Evolutionary conservation across 306 rosid genomes (phyloP), one percentile per base, ranked within the genome.

Genomic region (Mucuna pruriens): DNA sequence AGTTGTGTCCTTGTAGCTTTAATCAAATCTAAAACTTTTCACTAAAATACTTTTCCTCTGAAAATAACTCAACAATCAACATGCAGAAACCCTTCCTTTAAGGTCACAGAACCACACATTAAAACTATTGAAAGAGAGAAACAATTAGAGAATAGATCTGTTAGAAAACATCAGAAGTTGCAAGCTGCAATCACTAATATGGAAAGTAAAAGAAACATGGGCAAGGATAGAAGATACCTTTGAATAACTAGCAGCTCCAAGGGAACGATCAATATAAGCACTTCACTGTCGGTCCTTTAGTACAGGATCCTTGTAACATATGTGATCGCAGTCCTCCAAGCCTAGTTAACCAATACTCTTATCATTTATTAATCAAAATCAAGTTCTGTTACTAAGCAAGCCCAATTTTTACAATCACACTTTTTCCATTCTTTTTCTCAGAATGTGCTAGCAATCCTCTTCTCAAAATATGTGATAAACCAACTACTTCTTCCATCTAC

Each of bases 271-370:
- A 79, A 95, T 95, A 79, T 85, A 95, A 70, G 99, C 92, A 80
- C 94, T 95, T 97, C 99, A 95, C 36, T 93, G 88, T 25, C 48
- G 95, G 85, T 93, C 97, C 89, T 91, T 90, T 4, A 95, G 83
- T 54, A 95, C 99, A 71, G 99, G 99, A 78, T 95, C 97, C 87
- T 95, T 95, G 82, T 91, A 95, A 86, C 97, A 95, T 71, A 95
- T 86, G 62, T 89, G 97, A 74, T 85, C 67, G 80, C 97, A 93
- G 71, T 89, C 97, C 81, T 93, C 94, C 92, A 95, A 76, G 84
- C 98, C 99, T 87, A 76, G 44, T 74, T 83, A 76, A 75, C 34
- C 46, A 79, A 20, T 58, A 49, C 23, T 36, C 75, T 52, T 13
- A 55, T 80, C 71, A 75, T 69, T 75, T 36, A 40, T 70, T 62